phyloP scores from a whole-genome alignment of 768 basidiomycete genomes.

The Lyophyllum shimeji region DNA sequence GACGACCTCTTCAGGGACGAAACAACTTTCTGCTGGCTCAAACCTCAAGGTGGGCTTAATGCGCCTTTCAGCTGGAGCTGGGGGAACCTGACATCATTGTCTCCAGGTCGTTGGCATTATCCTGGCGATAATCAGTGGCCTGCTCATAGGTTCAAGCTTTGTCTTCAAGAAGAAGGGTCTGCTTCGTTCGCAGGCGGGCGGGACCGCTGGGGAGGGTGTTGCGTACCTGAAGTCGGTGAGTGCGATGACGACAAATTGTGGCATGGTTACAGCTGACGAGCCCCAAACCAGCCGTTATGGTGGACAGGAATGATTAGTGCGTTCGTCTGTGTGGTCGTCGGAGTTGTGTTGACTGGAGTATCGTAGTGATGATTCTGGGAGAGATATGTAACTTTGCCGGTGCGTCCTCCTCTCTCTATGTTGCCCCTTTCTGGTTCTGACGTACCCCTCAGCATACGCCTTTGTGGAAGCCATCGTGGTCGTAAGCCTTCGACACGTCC shows the following conservation, averaged over 20 bases:
- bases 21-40: conserved; percentile 33
- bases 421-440: conserved; percentile 16
- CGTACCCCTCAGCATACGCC: conserved; percentile 61
- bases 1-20: conserved; percentile 35
- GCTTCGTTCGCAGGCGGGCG: conserved; percentile 77
- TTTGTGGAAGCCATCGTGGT: conserved; percentile 94
- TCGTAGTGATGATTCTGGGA: conserved; percentile 86
- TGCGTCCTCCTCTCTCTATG: conserved; percentile 38
- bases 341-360: conserved; percentile 7
- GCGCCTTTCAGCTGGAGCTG: not conserved
- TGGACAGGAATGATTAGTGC: conserved; percentile 90
- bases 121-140: conserved; percentile 73
- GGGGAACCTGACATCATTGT: conserved; percentile 10
- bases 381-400: conserved; percentile 86
- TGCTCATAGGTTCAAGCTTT: conserved; percentile 91
- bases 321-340: conserved; percentile 22
- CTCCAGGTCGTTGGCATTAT: conserved; percentile 73
- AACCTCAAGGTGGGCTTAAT: conserved; percentile 51
- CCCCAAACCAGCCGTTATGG: conserved; percentile 71
- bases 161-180: conserved; percentile 99
- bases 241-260: conserved; percentile 13
- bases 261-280: conserved; percentile 12
- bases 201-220: conserved; percentile 80
- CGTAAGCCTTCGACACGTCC: conserved; percentile 39
- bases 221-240: conserved; percentile 92